A percentile compares a stretch with the other conserved stretches of the same genome.
Conservation (phyloP, 192 early-diverging fungal species). For the Coemansia sp. region DNA sequence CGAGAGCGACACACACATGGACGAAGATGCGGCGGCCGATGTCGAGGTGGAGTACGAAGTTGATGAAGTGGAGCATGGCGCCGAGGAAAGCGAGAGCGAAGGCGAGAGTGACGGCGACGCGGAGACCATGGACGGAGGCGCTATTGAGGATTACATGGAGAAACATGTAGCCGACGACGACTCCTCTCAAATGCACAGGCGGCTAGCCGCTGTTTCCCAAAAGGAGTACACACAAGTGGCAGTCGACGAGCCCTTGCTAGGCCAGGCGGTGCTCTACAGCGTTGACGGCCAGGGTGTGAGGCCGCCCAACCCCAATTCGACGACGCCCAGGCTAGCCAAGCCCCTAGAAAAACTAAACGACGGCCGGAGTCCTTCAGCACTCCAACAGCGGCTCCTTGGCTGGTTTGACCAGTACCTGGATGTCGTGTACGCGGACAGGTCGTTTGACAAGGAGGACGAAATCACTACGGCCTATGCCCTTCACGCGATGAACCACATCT, state of each 20-base stretch:
- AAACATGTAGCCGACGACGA: conserved; percentile 28
- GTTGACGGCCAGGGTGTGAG: conserved; percentile 23
- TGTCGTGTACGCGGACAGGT: conserved; percentile 66
- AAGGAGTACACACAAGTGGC: conserved; percentile 37
- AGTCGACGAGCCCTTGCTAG: conserved; percentile 35
- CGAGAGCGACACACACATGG: conserved; percentile 43
- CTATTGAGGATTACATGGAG: conserved; percentile 40
- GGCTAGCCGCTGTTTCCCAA: conserved; percentile 35
- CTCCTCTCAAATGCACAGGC: conserved; percentile 34
- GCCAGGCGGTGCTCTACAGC: conserved; percentile 32
- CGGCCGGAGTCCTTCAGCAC: conserved; percentile 21
- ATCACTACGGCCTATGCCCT: conserved; percentile 71
- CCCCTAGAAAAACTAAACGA: conserved; percentile 41
- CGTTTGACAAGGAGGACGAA: conserved; percentile 61
- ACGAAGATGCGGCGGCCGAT: conserved; percentile 35
- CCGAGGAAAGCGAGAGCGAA: conserved; percentile 14
- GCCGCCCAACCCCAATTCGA: conserved; percentile 19
- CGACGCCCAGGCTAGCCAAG: conserved; percentile 30
- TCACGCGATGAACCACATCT: conserved; percentile 90
- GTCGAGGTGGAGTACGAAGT: conserved; percentile 24
- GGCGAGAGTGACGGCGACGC: conserved; percentile 1
- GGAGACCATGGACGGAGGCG: conserved; percentile 13
- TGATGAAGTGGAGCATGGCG: conserved; percentile 28
- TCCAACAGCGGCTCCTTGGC: conserved; percentile 62
- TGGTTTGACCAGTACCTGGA: conserved; percentile 76